Evolutionary conservation across 371 early-diverging fungal species (phyloP).

Genomic region (Mortierella sp.): DNA sequence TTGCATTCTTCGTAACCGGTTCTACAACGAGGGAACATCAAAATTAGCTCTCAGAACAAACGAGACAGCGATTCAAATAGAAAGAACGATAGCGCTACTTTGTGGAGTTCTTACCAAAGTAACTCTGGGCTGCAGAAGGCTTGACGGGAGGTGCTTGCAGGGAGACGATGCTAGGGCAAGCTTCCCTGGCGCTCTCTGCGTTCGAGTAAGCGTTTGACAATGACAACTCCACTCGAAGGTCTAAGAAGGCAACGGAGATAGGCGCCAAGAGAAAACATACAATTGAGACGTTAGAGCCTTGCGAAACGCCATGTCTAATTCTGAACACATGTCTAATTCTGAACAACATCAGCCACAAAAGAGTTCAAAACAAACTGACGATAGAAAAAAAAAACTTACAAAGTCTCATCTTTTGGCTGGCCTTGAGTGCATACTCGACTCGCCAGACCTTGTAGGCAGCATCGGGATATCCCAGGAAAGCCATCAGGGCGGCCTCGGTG

Average conservation of each 20-base stretch:
- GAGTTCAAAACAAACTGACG: background rate
- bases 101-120: conserved; percentile 34
- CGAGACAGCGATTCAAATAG: background rate
- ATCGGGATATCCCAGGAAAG: conserved; percentile 47
- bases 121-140: conserved; percentile 25
- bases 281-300: background rate
- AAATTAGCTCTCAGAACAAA: background rate
- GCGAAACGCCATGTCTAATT: background rate
- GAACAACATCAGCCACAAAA: background rate
- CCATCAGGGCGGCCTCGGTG: conserved; percentile 51
- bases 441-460: conserved; percentile 55
- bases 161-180: conserved; percentile 34
- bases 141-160: conserved; percentile 26
- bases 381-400: conserved; percentile 19
- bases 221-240: conserved; percentile 50
- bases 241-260: background rate
- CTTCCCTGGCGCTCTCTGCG: conserved; percentile 33
- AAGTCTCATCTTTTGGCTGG: conserved; percentile 46
- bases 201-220: conserved; percentile 47
- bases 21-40: background rate
- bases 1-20: background rate
- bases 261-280: background rate
- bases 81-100: background rate
- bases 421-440: conserved; percentile 49
- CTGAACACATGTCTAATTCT: too few species aligned